These are phyloP conservation scores for Alternaria arbusti DNA, from an alignment of 2,329 filamentous ascomycete genomes.

Conservation along the genomic window DNA sequence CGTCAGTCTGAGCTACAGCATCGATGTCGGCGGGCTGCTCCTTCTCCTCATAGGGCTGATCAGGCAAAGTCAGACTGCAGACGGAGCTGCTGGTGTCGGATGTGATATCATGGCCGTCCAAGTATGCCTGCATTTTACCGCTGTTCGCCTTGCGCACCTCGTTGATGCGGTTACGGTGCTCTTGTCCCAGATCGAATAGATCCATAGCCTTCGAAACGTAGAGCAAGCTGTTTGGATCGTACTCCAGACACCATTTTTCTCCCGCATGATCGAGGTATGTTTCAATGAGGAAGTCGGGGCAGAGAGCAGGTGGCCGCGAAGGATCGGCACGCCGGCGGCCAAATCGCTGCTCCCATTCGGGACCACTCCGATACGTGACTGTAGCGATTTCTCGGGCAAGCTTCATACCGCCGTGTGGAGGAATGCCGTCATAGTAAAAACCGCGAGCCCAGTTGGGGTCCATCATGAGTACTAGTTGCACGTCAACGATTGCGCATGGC, in stretches of 20 bases:
- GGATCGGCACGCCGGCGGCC: slow-evolving; percentile 85
- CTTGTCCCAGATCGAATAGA: slow-evolving; percentile 84
- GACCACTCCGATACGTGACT: slow-evolving; percentile 93
- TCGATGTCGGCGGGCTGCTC: slow-evolving; percentile 53
- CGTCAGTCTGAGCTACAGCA: slow-evolving; percentile 38
- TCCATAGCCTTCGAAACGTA: slow-evolving; percentile 99
- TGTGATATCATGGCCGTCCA: slow-evolving; percentile 37
- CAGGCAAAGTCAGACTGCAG: slow-evolving; percentile 84
- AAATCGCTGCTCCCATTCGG: slow-evolving; percentile 97
- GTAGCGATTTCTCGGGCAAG: slow-evolving; percentile 96
- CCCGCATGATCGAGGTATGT: slow-evolving; percentile 98
- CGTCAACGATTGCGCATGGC: slow-evolving; percentile 10
- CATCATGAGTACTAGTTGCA: slow-evolving; percentile 83
- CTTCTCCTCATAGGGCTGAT: slow-evolving; percentile 85
- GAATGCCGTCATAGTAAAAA: slow-evolving; percentile 82
- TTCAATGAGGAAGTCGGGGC: slow-evolving; percentile 96
- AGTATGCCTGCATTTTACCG: slow-evolving; percentile 60
- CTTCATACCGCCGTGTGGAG: slow-evolving; percentile 97
- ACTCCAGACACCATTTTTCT: slow-evolving; percentile 97
- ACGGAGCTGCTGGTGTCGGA: slow-evolving; percentile 48
- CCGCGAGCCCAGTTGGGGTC: slow-evolving; percentile 96
- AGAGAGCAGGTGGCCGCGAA: slow-evolving; percentile 86
- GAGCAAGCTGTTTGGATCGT: slow-evolving; percentile 92
- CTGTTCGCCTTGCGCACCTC: slow-evolving; percentile 68
- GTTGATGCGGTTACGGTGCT: slow-evolving; percentile 69